These are phyloP conservation scores for Sugiyamaella xylanicola DNA, from an alignment of 1,139 yeast species.

Conservation along the genomic window DNA sequence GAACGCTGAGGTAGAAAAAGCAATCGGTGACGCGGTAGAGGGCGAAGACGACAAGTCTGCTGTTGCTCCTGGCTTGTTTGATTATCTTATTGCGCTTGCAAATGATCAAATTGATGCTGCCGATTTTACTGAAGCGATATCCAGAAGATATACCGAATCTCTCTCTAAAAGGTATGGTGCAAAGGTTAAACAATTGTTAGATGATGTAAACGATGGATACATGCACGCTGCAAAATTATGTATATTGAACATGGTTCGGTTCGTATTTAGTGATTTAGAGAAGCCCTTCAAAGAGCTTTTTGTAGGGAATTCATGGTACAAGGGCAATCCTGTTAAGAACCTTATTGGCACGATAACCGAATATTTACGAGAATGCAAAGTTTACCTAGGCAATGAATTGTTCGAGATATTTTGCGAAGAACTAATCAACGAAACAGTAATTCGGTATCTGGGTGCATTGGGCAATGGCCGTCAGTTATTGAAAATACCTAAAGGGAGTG, in stretches of 20 bases:
- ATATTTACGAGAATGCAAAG: constrained; percentile 64
- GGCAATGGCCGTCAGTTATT: constrained; percentile 45
- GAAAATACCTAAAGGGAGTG: constrained; percentile 57
- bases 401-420: constrained; percentile 57
- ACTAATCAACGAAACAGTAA: constrained; percentile 52
- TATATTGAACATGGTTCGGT: constrained; percentile 61
- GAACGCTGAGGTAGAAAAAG: constrained; percentile 59
- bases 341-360: constrained; percentile 75
- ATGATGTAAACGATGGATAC: constrained; percentile 70
- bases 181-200: constrained; percentile 58
- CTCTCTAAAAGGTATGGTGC: constrained; percentile 67
- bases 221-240: constrained; percentile 75
- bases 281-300: constrained; percentile 53
- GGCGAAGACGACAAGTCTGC: constrained; percentile 53
- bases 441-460: constrained; percentile 53
- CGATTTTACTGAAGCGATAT: constrained; percentile 72
- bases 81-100: constrained; percentile 80
- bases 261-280: constrained; percentile 71
- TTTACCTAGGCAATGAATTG: constrained; percentile 51
- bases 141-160: constrained; percentile 62
- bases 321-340: constrained; percentile 56
- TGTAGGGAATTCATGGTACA: constrained; percentile 42
- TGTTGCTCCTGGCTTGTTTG: constrained; percentile 77
- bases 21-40: constrained; percentile 43
- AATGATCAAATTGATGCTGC: constrained; percentile 89